Evolutionary conservation across 2,329 filamentous ascomycete species (phyloP).

Genomic region (Cercospora berteroae): DNA sequence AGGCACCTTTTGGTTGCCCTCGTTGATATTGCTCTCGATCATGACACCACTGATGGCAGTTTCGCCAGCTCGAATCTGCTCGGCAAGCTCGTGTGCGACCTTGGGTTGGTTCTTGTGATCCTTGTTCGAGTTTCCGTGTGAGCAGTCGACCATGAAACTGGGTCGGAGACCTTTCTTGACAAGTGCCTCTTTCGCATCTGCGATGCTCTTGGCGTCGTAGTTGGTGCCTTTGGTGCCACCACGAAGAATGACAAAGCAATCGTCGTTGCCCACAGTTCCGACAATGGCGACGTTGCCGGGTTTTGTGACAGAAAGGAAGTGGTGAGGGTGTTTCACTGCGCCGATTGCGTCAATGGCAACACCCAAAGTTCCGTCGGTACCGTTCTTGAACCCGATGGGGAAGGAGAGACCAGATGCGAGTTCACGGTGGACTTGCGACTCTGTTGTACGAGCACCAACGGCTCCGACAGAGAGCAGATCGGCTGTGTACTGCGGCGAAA

Average conservation of each 20-base stretch:
- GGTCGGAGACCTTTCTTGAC: conserved; percentile 67
- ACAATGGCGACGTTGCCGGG: conserved; percentile 93
- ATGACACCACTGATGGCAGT: conserved; percentile 91
- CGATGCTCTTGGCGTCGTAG: conserved; percentile 82
- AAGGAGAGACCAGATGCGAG: conserved; percentile 90
- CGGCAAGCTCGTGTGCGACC: conserved; percentile 76
- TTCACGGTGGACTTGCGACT: conserved; percentile 93
- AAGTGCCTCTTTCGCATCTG: conserved; percentile 76
- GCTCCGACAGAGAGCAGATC: conserved; percentile 90
- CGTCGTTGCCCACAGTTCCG: conserved; percentile 88
- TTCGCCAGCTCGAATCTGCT: conserved; percentile 84
- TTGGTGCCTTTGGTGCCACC: conserved; percentile 93
- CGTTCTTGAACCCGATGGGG: conserved; percentile 99
- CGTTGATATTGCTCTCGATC: conserved; percentile 97
- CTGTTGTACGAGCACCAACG: conserved; percentile 92
- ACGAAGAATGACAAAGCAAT: conserved; percentile 94
- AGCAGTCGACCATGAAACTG: conserved; percentile 95
- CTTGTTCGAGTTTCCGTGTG: conserved; percentile 82
- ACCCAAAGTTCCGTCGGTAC: conserved; percentile 84
- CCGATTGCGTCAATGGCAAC: conserved; percentile 96
- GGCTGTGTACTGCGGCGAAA: conserved; percentile 93
- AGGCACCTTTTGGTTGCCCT: conserved; percentile 89
- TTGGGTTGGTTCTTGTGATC: conserved; percentile 97
- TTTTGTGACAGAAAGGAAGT: conserved; percentile 97
- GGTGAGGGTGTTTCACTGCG: conserved; percentile 85